Percentiles rank a stretch among this genome's conserved stretches.
Evolutionary conservation across 2,329 filamentous ascomycete genomes (phyloP).

Genomic region (Verticillium tricorpus): DNA sequence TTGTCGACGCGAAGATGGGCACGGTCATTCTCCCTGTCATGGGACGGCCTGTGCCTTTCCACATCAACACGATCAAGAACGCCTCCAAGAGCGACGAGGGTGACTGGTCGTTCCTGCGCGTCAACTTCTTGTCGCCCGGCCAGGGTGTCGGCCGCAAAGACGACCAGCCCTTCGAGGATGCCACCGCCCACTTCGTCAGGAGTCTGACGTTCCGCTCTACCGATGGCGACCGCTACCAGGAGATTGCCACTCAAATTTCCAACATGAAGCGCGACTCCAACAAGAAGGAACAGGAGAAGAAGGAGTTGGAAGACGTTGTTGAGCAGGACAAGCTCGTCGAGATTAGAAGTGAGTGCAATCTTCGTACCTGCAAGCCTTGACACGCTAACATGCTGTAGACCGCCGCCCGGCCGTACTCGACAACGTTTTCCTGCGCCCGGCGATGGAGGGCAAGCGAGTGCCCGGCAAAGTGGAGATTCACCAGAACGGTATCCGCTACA

Average conservation of each 20-base stretch:
- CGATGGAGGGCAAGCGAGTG: conserved; percentile 94
- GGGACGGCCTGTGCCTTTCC: conserved; percentile 95
- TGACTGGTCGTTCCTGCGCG: conserved; percentile 87
- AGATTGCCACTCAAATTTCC: conserved; percentile 88
- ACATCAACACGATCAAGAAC: conserved; percentile 97
- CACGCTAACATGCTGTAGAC: conserved; percentile 42
- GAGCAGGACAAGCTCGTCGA: conserved; percentile 97
- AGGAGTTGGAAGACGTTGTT: conserved; percentile 98
- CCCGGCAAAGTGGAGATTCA: conserved; percentile 96
- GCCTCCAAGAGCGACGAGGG: conserved; percentile 96
- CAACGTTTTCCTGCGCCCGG: conserved; percentile 92
- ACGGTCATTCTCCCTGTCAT: conserved; percentile 94
- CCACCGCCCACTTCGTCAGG: conserved; percentile 89
- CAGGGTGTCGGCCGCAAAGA: conserved; percentile 97
- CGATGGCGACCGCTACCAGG: conserved; percentile 81
- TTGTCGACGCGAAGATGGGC: conserved; percentile 85
- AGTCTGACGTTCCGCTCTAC: conserved; percentile 93
- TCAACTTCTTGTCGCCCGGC: conserved; percentile 95
- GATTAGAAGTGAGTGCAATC: conserved; percentile 68
- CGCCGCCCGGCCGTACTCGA: conserved; percentile 86
- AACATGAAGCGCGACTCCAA: conserved; percentile 92
- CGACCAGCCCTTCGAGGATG: conserved; percentile 96
- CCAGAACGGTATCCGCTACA: conserved; percentile 96
- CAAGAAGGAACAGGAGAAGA: conserved; percentile 96
- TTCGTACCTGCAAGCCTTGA: background rate